These are phyloP conservation scores for Cordyceps farinosa DNA, from an alignment of 2,329 filamentous ascomycete genomes.

Conservation along the genomic window DNA sequence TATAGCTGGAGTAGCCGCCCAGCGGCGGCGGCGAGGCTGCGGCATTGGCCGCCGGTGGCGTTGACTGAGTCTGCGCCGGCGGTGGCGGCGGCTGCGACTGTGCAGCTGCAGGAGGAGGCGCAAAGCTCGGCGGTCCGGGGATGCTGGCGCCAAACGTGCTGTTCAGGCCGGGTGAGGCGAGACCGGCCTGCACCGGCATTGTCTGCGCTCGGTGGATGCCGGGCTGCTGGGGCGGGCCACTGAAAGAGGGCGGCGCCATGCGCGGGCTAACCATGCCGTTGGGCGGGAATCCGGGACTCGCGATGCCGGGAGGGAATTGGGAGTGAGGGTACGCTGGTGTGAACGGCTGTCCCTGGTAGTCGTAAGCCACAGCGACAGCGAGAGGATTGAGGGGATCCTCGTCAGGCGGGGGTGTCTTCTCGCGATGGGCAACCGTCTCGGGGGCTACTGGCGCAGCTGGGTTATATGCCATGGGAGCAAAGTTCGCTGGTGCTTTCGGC, in stretches of 20 bases:
- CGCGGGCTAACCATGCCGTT: slow-evolving; percentile 37
- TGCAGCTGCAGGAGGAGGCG: slow-evolving; percentile 17
- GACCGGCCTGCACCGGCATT: slow-evolving; percentile 41
- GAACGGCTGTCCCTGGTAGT: slow-evolving; percentile 52
- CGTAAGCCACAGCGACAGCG: slow-evolving; percentile 54
- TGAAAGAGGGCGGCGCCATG: slow-evolving; percentile 42
- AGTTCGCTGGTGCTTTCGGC: slow-evolving; percentile 33
- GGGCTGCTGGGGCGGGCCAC: slow-evolving; percentile 37
- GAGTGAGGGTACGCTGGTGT: slow-evolving; percentile 47
- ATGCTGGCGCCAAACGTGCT: slow-evolving; percentile 44
- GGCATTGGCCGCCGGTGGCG: slow-evolving; percentile 34
- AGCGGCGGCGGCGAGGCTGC: slow-evolving; percentile 42
- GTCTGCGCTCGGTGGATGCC: slow-evolving; percentile 47
- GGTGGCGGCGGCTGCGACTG: slow-evolving; percentile 24
- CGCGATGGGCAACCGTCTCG: slow-evolving; percentile 66
- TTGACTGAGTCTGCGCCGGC: slow-evolving; percentile 20
- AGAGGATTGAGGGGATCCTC: slow-evolving; percentile 59
- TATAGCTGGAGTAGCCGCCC: slow-evolving; percentile 56
- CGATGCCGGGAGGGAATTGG: slow-evolving; percentile 43
- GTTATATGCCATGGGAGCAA: slow-evolving; percentile 70
- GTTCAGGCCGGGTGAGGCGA: slow-evolving; percentile 38
- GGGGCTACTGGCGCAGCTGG: slow-evolving; percentile 73
- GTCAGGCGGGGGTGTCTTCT: slow-evolving; percentile 75
- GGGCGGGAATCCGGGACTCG: slow-evolving; percentile 37
- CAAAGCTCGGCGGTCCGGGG: slow-evolving; percentile 26